Evolutionary conservation across 2,329 filamentous ascomycete species (phyloP).

Genomic region (Aspergillus japonicus): DNA sequence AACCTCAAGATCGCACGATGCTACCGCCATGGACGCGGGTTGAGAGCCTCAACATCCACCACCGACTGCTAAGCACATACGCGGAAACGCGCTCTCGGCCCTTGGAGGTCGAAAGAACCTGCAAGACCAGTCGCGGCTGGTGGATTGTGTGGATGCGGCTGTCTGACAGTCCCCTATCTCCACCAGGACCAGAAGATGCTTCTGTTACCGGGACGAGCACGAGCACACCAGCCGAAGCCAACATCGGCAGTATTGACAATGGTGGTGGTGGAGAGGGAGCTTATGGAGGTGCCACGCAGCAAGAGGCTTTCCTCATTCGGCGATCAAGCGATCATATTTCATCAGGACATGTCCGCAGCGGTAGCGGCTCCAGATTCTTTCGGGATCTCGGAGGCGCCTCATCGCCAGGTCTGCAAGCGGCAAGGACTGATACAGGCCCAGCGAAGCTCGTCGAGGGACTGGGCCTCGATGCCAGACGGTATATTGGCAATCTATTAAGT

Average conservation of each 20-base stretch:
- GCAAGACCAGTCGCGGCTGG: slow-evolving; percentile 64
- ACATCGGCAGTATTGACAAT: slow-evolving; percentile 1
- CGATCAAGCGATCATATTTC: slow-evolving; percentile 44
- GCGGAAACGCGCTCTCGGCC: slow-evolving; percentile 48
- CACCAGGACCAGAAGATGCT: not conserved
- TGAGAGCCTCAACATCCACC: slow-evolving; percentile 62
- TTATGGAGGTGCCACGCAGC: slow-evolving; percentile 12
- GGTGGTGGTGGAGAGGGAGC: not conserved
- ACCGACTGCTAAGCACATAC: slow-evolving; percentile 58
- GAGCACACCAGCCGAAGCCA: slow-evolving; percentile 7
- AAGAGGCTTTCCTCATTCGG: slow-evolving; percentile 49
- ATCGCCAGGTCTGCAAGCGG: slow-evolving; percentile 23
- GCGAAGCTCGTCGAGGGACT: slow-evolving; percentile 45
- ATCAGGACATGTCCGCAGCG: slow-evolving; percentile 32
- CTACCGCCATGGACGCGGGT: slow-evolving; percentile 50
- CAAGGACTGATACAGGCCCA: slow-evolving; percentile 31
- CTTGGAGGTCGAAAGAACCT: slow-evolving; percentile 58
- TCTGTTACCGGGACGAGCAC: slow-evolving; percentile 10
- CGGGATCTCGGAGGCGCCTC: slow-evolving; percentile 40
- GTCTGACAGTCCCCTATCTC: slow-evolving; percentile 18
- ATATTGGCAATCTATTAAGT: slow-evolving; percentile 47
- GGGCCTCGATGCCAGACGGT: slow-evolving; percentile 47
- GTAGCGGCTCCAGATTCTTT: slow-evolving; percentile 38
- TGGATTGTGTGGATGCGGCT: slow-evolving; percentile 66
- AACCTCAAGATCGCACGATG: slow-evolving; percentile 10